Conservation (phyloP, 805 yeast genomes). For the Metschnikowia gruessii region DNA sequence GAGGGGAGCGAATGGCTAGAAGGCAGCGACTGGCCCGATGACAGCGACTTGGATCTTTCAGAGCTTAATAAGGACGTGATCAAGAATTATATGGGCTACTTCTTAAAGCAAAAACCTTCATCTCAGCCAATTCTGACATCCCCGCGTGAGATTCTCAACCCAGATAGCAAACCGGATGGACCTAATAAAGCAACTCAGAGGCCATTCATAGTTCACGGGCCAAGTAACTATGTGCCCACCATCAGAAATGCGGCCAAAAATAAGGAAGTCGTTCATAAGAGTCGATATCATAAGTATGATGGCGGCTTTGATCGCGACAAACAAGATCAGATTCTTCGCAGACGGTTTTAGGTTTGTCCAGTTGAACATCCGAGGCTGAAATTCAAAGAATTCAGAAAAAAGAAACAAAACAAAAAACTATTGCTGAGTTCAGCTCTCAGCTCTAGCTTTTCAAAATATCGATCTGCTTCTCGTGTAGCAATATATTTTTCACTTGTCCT, state of each 20-base stretch:
- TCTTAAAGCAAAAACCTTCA: conserved; percentile 9
- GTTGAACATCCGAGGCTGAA: not conserved
- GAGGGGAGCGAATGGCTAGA: conserved; percentile 7
- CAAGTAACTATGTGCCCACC: conserved; percentile 2
- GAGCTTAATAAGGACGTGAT: conserved; percentile 12
- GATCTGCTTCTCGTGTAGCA: conserved; percentile 21
- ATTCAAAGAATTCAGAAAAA: not conserved
- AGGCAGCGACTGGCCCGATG: conserved; percentile 5
- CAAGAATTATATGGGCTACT: conserved; percentile 12
- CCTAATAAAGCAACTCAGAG: not conserved
- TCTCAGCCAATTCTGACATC: not conserved
- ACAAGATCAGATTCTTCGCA: conserved; percentile 11
- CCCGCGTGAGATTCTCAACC: not conserved
- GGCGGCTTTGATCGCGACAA: conserved; percentile 3
- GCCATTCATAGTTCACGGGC: conserved; percentile 8
- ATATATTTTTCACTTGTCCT: conserved; percentile 18
- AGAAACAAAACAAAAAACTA: not conserved
- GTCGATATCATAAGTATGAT: conserved; percentile 2
- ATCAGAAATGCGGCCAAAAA: not conserved
- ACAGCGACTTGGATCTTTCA: conserved; percentile 1
- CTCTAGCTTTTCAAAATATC: conserved; percentile 1
- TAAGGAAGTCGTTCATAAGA: not conserved
- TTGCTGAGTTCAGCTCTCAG: not conserved
- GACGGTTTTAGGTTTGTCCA: conserved; percentile 3
- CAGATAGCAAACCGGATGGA: not conserved